phyloP scores from a whole-genome alignment of 805 yeast species.

The Saturnispora serradocipensis region DNA sequence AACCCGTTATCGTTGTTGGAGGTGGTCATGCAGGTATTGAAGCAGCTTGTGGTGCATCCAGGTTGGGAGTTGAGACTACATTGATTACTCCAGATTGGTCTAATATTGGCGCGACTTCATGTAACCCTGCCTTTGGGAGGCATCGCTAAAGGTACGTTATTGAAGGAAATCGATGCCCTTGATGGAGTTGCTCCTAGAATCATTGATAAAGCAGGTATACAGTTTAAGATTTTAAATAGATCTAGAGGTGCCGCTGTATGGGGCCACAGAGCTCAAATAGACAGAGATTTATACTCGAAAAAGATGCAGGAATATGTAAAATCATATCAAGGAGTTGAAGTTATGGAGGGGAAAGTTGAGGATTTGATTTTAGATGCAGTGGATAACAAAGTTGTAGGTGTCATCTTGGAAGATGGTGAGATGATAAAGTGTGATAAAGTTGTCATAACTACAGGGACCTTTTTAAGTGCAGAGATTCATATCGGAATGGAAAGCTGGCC shows the following conservation, averaged over 20 bases:
- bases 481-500: constrained; percentile 75
- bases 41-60: constrained; percentile 89
- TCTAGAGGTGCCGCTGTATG: constrained; percentile 95
- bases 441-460: constrained; percentile 92
- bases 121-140: constrained; percentile 98
- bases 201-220: constrained; percentile 91
- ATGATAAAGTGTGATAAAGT: constrained; percentile 55
- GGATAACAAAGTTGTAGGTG: constrained; percentile 37
- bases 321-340: constrained; percentile 45
- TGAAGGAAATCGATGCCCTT: constrained; percentile 90
- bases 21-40: constrained; percentile 99
- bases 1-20: constrained; percentile 81
- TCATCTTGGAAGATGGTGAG: constrained; percentile 59
- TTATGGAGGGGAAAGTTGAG: constrained; percentile 70
- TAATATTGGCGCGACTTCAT: constrained; percentile 89
- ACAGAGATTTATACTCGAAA: constrained; percentile 62
- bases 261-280: constrained; percentile 97
- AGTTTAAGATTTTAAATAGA: constrained; percentile 75
- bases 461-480: constrained; percentile 89
- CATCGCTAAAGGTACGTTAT: constrained; percentile 89
- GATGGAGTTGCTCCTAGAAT: constrained; percentile 85
- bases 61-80: constrained; percentile 64
- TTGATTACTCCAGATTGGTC: constrained; percentile 66
- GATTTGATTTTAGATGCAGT: constrained; percentile 56
- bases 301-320: constrained; percentile 70